phyloP scores from a whole-genome alignment of 192 early-diverging fungal species.

The Coemansia umbellata region DNA sequence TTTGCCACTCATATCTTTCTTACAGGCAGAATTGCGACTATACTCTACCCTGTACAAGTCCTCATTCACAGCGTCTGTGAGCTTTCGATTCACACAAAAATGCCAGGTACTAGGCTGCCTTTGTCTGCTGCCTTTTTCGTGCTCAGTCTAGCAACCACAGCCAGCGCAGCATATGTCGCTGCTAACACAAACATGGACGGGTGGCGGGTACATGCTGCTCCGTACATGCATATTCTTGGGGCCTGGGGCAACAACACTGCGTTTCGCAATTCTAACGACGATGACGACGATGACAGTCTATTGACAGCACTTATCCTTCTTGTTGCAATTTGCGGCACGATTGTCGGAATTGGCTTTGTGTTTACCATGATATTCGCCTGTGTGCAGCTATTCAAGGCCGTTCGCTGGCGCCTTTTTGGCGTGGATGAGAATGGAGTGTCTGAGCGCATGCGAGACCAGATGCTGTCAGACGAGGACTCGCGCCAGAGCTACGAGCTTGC shows the following conservation, averaged over 20 bases:
- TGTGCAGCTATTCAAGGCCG: slow-evolving; percentile 12
- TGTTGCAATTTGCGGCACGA: slow-evolving; percentile 27
- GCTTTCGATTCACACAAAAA: no score
- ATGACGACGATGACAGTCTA: slow-evolving; percentile 30
- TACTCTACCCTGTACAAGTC: no score
- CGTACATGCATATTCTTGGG: background rate
- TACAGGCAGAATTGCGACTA: no score
- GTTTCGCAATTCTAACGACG: background rate
- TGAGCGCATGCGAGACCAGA: slow-evolving; percentile 40
- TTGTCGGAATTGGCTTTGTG: slow-evolving; percentile 34
- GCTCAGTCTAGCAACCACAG: background rate
- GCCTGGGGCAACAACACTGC: background rate
- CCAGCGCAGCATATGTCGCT: background rate
- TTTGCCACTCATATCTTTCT: no score
- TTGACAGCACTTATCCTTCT: slow-evolving; percentile 35
- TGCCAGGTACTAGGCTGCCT: background rate
- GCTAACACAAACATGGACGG: background rate
- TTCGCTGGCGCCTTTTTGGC: slow-evolving; percentile 26
- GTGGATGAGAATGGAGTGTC: slow-evolving; percentile 45
- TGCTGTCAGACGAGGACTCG: slow-evolving; percentile 50
- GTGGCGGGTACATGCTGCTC: background rate
- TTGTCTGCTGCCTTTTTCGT: background rate
- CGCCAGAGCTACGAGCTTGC: slow-evolving; percentile 53
- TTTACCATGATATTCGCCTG: slow-evolving; percentile 22
- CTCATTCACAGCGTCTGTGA: no score